Evolutionary conservation across 768 basidiomycete species (phyloP).

Genomic region (Collybiopsis confluens): DNA sequence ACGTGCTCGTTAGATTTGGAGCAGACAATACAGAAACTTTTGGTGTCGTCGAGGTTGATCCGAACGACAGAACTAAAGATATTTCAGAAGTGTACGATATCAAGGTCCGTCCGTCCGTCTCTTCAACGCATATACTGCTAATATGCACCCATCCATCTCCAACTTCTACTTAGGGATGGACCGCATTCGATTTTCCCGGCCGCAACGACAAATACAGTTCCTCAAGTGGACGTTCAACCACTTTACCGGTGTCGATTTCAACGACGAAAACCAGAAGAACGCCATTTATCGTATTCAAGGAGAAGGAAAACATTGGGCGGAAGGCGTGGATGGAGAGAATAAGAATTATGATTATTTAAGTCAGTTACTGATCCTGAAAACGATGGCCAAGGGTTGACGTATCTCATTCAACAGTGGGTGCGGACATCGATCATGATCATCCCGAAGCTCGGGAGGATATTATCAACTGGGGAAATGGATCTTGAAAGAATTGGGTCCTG

Average conservation of each 20-base stretch:
- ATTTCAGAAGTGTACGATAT: slow-evolving; percentile 17
- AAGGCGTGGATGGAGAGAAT: slow-evolving; percentile 55
- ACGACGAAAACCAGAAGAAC: slow-evolving; percentile 45
- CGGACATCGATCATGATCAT: slow-evolving; percentile 56
- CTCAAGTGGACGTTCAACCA: slow-evolving; percentile 56
- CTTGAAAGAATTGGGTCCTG: slow-evolving; percentile 15
- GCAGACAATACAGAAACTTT: slow-evolving; percentile 60
- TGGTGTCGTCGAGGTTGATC: slow-evolving; percentile 50
- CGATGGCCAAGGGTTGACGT: too few species aligned
- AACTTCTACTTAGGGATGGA: slow-evolving; percentile 44
- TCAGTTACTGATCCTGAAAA: too few species aligned
- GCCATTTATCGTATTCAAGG: slow-evolving; percentile 55
- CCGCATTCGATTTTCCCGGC: slow-evolving; percentile 59
- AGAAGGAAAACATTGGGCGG: slow-evolving; percentile 55
- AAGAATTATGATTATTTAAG: slow-evolving; percentile 64
- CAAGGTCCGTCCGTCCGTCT: slow-evolving; percentile 3
- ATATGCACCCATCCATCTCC: background rate
- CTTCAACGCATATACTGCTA: slow-evolving; percentile 8
- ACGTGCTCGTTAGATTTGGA: slow-evolving; percentile 48
- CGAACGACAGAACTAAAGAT: slow-evolving; percentile 30
- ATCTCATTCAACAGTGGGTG: slow-evolving; percentile 9
- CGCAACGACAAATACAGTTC: slow-evolving; percentile 55
- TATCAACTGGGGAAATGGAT: slow-evolving; percentile 62
- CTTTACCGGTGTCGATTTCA: slow-evolving; percentile 65
- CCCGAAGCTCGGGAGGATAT: slow-evolving; percentile 57